Base-by-base conservation (phyloP, 2,329 filamentous ascomycete species). In the Volutella citrinella region DNA sequence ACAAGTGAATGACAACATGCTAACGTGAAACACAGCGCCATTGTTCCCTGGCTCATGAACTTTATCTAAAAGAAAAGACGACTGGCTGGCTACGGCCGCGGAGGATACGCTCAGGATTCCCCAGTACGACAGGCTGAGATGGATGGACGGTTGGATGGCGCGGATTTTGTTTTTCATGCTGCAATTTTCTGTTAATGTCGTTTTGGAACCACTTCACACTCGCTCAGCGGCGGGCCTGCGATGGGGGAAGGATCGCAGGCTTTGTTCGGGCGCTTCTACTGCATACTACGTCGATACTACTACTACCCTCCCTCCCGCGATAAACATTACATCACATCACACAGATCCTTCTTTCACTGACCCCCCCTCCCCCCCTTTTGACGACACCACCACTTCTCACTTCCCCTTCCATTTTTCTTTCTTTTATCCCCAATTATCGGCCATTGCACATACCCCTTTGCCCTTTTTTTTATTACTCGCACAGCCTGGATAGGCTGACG, bases 11-110 rank as follows among this genome's bases (percentile, higher is more conserved):
- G n/a, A 20, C 11, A 13, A 10, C 13, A 7, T 30, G 30, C 46
- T 57, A 50, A 51, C 44, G 28, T 17, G 14, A 15, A 7, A 19
- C 3, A 24, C 36, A 69, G 65, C 39, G 71, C 70, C 19, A 54
- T 74, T 32, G 68, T 72, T 37, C 70, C 71, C 21, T 74, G 70
- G 57, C 64, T 74, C 42, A 70, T 70, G 59, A 70, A 69, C 51
- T 64, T 72, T 43, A 62, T 74, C 45, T 74, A 63, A 59, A 39
- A 42, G 41, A 46, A 42, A 36, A 21, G 36, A 31, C 12, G 45
- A 39, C 42, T 48, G 34, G 42, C 46, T 42, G 40, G 51, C 40
- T 46, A 39, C 29, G n/a, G n/a, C n/a, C n/a, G n/a, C n/a, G n/a
- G n/a, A 38, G 43, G 42, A 38, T 28, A 13, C n/a, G 34, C 7